Base-by-base conservation (phyloP, 2,329 filamentous ascomycete genomes). In the Fusarium poae region DNA sequence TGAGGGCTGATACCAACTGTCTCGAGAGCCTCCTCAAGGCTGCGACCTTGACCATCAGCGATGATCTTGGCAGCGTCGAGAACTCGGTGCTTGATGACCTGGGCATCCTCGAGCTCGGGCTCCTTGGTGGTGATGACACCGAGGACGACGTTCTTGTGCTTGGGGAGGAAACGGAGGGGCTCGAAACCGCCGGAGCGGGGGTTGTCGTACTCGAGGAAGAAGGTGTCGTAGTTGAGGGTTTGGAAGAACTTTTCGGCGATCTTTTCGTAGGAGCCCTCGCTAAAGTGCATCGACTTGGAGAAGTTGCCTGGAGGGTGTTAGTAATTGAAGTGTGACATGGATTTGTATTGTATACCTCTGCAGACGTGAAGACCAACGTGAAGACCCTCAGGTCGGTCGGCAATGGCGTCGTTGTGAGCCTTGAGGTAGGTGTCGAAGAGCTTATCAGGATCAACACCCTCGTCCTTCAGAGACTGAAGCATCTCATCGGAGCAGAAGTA, bases 331-430 rank as follows among this genome's bases (percentile, higher is more conserved):
- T 34, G 3, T 5, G 3, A 5, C 12, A 29, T 6, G 5, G 18
- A 44, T 2, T 25, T 15, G 11, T 13, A 3, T 6, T 6, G 35
- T 71, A 55, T 32, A 78, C 75, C 79, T 73, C 79, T 71, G 75
- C 79, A 81, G 62, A 93, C 81, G 77, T 93, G 91, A 13, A 93
- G 85, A 18, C 91, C 91, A 4, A 92, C 81, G 72, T 92, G 89
- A 78, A 93, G 85, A 69, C 91, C 90, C 8, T 81, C 79, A 0
- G 90, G 89, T 1, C 88, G 83, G 66, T 83, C 82, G 29, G 82
- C 80, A 71, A 92, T 84, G 76, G 87, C 89, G 76, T 91, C 88
- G 75, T 93, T 93, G 83, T 93, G 92, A 71, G 91, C 86, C 76
- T 87, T 85, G 77, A 93, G 86, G 76, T 93, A 93, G 32, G 86